Conservation (phyloP, 805 yeast species). For the Ogataea degrootiae region DNA sequence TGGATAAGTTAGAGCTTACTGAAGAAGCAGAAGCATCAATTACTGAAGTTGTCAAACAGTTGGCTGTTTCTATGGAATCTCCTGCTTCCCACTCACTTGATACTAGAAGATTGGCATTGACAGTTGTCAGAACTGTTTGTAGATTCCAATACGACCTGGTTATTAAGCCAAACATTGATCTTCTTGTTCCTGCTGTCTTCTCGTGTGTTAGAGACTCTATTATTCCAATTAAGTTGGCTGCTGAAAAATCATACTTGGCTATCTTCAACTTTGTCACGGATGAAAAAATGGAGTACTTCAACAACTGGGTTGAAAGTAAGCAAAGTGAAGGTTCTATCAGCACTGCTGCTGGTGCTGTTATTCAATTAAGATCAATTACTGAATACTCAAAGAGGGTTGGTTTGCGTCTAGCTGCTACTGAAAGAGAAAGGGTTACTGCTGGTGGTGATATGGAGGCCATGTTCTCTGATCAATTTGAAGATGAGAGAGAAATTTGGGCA, state of each 20-base stretch:
- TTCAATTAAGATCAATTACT: constrained; percentile 69
- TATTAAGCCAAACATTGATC: constrained; percentile 49
- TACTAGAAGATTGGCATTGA: constrained; percentile 73
- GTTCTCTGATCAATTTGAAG: constrained; percentile 81
- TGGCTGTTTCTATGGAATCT: constrained; percentile 43
- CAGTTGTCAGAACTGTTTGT: constrained; percentile 69
- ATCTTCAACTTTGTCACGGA: constrained; percentile 72
- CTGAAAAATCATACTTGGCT: constrained; percentile 82
- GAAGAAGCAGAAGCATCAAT: constrained; percentile 34
- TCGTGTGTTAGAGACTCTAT: constrained; percentile 80
- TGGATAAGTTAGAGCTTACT: constrained; percentile 34
- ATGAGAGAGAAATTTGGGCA: constrained; percentile 84
- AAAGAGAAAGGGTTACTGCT: constrained; percentile 79
- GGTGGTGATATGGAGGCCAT: constrained; percentile 88
- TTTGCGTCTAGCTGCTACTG: constrained; percentile 77
- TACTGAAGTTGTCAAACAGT: constrained; percentile 40
- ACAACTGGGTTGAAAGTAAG: constrained; percentile 53
- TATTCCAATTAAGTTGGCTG: constrained; percentile 90
- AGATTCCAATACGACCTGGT: constrained; percentile 50
- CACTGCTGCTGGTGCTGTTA: constrained; percentile 38
- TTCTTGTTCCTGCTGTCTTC: constrained; percentile 69
- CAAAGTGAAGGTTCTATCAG: constrained; percentile 34
- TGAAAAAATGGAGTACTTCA: constrained; percentile 46
- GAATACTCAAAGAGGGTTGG: constrained; percentile 92
- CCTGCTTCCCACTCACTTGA: constrained; percentile 66